Evolutionary conservation across 345 rosid species (phyloP), one percentile per base, ranked within the genome.

Genomic region (Brassica cretica): DNA sequence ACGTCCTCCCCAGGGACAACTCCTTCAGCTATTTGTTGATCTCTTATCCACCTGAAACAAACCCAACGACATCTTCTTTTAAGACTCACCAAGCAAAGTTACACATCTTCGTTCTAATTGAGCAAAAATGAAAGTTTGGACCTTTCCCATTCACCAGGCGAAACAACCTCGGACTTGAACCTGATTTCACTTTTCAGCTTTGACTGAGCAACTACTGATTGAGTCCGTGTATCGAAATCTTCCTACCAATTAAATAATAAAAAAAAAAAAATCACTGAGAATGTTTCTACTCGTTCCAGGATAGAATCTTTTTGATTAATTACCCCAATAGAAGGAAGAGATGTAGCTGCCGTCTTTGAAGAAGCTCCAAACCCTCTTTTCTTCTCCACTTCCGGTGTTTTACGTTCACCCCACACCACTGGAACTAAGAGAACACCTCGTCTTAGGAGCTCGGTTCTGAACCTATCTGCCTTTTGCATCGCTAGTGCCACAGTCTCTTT

Each of bases 71-170:
- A 15, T 18, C 21, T 65, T 19, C 27, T 70, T 56, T 81, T n/a
- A 76, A 72, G 51, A 61, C 64, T 27, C 70, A 5, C 9, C 9
- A 30, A 33, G 59, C 51, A 44, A 53, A 18, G 56, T 25, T 58
- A 12, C 32, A 9, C 29, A 49, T 59, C 62, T 37, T 68, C 63
- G 19, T 3, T 74, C 46, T 79, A 61, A 4, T 30, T 61, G 24
- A 60, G 41, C 2, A 61, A 66, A 64, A 33, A 24, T 2, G 6
- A 71, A 71, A 84, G 82, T 56, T 77, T 44, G 61, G 11, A 91
- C 98, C 98, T 93, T 86, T 95, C 99, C 97, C 99, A 90, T 83
- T 95, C 97, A 10, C 76, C 80, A 41, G 93, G 89, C 11, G 97
- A 93, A 21, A 88, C 86, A 44, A 78, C 87, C 80, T 91, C 94